Evolutionary conservation across 192 early-diverging fungal genomes (phyloP).

Genomic region (Backusella luteola): DNA sequence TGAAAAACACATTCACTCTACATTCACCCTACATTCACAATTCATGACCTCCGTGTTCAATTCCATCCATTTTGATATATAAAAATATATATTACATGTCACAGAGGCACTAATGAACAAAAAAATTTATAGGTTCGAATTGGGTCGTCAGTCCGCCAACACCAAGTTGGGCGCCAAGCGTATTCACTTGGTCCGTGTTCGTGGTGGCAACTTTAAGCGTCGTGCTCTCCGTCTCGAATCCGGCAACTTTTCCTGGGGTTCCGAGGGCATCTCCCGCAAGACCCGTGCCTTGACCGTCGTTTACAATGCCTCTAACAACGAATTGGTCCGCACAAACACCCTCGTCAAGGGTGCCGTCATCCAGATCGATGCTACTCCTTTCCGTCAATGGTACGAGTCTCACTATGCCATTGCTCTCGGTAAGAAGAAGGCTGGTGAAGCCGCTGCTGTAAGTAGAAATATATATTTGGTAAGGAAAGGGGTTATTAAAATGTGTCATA

Average conservation of each 20-base stretch:
- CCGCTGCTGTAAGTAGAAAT: conserved; percentile 35
- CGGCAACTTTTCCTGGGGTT: conserved; percentile 98
- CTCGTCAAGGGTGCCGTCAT: conserved; percentile 98
- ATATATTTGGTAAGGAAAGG: neutral
- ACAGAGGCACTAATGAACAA: no score
- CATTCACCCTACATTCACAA: no score
- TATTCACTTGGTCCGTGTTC: conserved; percentile 94
- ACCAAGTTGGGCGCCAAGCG: conserved; percentile 98
- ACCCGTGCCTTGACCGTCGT: conserved; percentile 93
- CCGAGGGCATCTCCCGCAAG: conserved; percentile 93
- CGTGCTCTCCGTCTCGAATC: conserved; percentile 96
- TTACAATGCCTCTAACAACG: conserved; percentile 99
- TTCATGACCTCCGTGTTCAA: no score
- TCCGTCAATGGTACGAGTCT: conserved; percentile 99
- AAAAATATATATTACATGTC: no score
- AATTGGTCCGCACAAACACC: conserved; percentile 99
- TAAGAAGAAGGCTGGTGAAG: conserved; percentile 63
- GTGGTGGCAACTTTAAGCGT: conserved; percentile 99
- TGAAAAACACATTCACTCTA: neutral
- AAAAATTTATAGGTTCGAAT: conserved; percentile 69
- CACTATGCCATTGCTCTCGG: conserved; percentile 92
- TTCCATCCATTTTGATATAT: no score
- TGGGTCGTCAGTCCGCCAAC: conserved; percentile 97
- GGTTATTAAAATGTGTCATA: conserved; percentile 40
- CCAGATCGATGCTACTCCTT: conserved; percentile 98